Base-by-base conservation (phyloP, 169 alveolate genomes). In the Eimeria sp. region DNA sequence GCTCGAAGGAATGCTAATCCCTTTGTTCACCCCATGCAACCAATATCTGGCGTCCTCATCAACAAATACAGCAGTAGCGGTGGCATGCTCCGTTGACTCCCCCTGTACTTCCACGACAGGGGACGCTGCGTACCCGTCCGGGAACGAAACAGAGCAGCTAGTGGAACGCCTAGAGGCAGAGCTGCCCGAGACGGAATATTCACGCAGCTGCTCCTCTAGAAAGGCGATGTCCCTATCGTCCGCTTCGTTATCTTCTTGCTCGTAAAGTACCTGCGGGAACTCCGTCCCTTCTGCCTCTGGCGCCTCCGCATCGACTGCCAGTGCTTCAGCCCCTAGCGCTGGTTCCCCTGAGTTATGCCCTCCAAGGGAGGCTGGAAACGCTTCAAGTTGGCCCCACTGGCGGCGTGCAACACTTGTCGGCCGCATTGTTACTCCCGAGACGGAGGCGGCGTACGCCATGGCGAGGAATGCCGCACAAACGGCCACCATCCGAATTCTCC, bases 41-140 rank as follows among this genome's bases (percentile, higher is more conserved):
- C 82, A 62, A 46, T 0, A 62, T 23, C 66, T 66, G 13, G 64
- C 82, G 56, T 33, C 43, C 54, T 87, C 93, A 25, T 87, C 93
- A 25, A 87, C 52, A 71, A 87, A 87, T 60, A 87, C 66, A 18
- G 82, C 93, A 23, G 93, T 87, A 25, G 72, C 93, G 43, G 82
- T 64, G 46, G 6, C 56, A 2, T 46, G 62, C 71, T 16, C 49
- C 30, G 78, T 23, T 54, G 43, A 46, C 16, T 40, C 62, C n/a
- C 76, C 78, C 13, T 3, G 16, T 8, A 87, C 82, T 46, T 60
- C 66, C 43, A 87, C 78, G n/a, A 64, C 54, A 58, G 93, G 93
- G 27, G 93, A n/a, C 64, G 43, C 64, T 27, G 37, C 43, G 83
- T 87, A 87, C 9, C 82, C 76, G 23, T 14, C 60, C 3, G 78